Conservation (phyloP, 2,329 filamentous ascomycete genomes). For the Coniochaeta sp. region DNA sequence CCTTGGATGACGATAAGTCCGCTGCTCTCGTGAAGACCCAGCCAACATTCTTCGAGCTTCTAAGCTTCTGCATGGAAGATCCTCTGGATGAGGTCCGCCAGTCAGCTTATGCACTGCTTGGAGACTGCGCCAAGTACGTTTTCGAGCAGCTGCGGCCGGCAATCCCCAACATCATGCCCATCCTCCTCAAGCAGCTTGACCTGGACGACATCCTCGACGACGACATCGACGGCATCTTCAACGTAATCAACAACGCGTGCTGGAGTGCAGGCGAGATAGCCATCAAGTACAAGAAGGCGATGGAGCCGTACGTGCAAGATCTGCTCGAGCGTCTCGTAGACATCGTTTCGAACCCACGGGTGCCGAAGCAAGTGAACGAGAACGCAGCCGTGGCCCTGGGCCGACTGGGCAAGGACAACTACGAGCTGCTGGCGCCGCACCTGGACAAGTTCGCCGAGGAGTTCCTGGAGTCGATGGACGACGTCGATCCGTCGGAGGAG, state of each 20-base stretch:
- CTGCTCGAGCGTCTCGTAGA: conserved; percentile 70
- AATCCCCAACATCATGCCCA: conserved; percentile 66
- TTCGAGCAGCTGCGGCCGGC: conserved; percentile 73
- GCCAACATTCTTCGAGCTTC: conserved; percentile 81
- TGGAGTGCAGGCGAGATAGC: conserved; percentile 95
- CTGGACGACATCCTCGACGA: conserved; percentile 70
- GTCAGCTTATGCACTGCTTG: conserved; percentile 89
- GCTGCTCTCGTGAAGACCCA: conserved; percentile 71
- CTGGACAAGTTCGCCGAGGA: conserved; percentile 73
- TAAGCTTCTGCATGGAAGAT: conserved; percentile 90
- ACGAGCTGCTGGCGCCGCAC: conserved; percentile 69
- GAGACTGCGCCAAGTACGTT: conserved; percentile 90
- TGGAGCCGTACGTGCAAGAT: conserved; percentile 70
- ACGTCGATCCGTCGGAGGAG: conserved; percentile 83
- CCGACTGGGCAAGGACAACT: conserved; percentile 73
- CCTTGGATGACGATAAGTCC: conserved; percentile 66
- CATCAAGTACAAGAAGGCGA: conserved; percentile 66
- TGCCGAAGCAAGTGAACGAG: conserved; percentile 81
- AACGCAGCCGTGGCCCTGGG: conserved; percentile 93
- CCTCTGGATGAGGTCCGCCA: conserved; percentile 87
- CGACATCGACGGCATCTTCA: conserved; percentile 77
- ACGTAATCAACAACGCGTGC: conserved; percentile 95
- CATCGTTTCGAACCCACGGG: conserved; percentile 78
- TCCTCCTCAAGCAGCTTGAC: conserved; percentile 83
- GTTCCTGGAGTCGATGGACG: conserved; percentile 75